Evolutionary conservation across 2,329 filamentous ascomycete species (phyloP).

Genomic region (Trichoderma atroviride): DNA sequence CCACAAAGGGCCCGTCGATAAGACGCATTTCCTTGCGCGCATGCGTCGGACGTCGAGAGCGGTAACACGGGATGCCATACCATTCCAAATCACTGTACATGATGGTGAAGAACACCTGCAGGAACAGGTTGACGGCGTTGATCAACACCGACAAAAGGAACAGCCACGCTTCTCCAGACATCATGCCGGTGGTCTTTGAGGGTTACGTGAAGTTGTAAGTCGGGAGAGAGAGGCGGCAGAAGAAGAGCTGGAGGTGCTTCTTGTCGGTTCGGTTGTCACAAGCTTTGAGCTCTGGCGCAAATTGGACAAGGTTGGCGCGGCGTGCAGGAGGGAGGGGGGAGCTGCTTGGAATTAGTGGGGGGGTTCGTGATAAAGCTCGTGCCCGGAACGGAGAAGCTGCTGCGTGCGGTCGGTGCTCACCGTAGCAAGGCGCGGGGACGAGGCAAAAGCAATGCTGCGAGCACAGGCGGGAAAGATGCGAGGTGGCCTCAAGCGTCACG

Average conservation of each 20-base stretch:
- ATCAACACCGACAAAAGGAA: constrained; percentile 97
- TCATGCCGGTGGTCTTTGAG: constrained; percentile 46
- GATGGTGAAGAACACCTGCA: constrained; percentile 99
- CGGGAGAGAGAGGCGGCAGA: neutral
- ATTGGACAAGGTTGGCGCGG: constrained; percentile 14
- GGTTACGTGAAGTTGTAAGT: constrained; percentile 31
- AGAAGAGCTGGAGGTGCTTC: neutral
- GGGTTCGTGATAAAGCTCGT: constrained; percentile 14
- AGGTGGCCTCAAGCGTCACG: constrained; percentile 15
- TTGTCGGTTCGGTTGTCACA: constrained; percentile 20
- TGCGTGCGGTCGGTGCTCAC: neutral
- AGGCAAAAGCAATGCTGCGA: constrained; percentile 2
- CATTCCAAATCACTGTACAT: constrained; percentile 99
- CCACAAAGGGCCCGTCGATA: constrained; percentile 26
- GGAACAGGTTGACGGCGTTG: constrained; percentile 99
- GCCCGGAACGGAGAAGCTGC: neutral
- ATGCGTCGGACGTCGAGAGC: neutral
- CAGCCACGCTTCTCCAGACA: constrained; percentile 98
- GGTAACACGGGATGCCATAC: constrained; percentile 56
- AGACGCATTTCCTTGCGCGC: neutral
- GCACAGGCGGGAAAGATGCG: constrained; percentile 17
- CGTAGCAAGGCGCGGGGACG: neutral
- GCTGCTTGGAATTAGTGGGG: constrained; percentile 20
- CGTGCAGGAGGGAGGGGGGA: constrained; percentile 22
- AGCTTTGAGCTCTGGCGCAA: constrained; percentile 22